Evolutionary conservation across 1,139 yeast species (phyloP).

Genomic region (Kodamaea sp.): DNA sequence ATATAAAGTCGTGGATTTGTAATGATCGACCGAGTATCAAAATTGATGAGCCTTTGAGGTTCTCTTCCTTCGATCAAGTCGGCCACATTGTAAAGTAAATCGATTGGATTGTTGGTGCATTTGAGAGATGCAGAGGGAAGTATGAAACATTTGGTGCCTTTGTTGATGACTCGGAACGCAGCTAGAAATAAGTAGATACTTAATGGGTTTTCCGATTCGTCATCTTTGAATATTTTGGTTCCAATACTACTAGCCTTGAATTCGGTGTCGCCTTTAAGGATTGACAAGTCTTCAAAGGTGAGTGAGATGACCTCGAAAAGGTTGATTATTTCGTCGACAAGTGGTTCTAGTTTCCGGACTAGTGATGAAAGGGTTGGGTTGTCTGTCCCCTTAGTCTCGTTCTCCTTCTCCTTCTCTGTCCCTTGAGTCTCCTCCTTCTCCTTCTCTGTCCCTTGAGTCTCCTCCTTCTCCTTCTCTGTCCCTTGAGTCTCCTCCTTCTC

Average conservation of each 20-base stretch:
- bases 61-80: conserved; percentile 11
- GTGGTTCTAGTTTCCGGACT: background rate
- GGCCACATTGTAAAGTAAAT: conserved; percentile 10
- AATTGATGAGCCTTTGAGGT: conserved; percentile 11
- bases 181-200: conserved; percentile 21
- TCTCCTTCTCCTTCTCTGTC: background rate
- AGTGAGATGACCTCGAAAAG: conserved; percentile 11
- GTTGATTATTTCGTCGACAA: conserved; percentile 7
- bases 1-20: conserved; percentile 36
- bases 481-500: background rate
- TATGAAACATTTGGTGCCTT: conserved; percentile 31
- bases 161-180: conserved; percentile 28
- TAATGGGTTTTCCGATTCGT: conserved; percentile 12
- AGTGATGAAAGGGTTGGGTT: background rate
- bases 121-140: conserved; percentile 34
- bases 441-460: conserved; percentile 2
- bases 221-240: conserved; percentile 14
- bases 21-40: conserved; percentile 13
- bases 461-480: conserved; percentile 1
- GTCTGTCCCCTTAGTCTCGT: too few species aligned
- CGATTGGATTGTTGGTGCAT: conserved; percentile 11
- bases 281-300: conserved; percentile 31
- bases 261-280: conserved; percentile 19
- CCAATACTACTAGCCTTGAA: conserved; percentile 22
- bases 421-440: too few species aligned